Base-by-base conservation (phyloP, 805 yeast species). In the Lipomyces chichibuensis region DNA sequence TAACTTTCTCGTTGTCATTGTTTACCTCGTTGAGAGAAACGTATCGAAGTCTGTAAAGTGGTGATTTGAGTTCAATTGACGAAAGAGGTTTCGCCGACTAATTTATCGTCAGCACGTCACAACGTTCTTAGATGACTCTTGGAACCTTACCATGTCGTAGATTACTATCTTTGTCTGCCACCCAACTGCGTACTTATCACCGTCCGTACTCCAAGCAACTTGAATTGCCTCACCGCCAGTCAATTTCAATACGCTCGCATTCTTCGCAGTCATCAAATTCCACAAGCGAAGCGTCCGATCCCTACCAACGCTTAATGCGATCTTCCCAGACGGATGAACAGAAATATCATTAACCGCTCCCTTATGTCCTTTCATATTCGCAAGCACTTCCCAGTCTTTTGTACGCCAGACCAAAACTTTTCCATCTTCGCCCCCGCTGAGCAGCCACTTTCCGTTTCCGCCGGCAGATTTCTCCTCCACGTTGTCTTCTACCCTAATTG, bases 181-280 rank as follows among this genome's bases (percentile, higher is more conserved):
- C 0, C 93, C 97, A 64, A 95, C 92, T 33, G 88, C 82, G 74
- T 92, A 93, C 72, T 83, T 82, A 55, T 84, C 84, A n/a, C 97
- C 97, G 54, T 79, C 80, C 1, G 80, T 72, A 13, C 87, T 78
- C 95, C 96, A 92, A 60, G 69, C 61, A 23, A 80, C 81, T 61
- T 74, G 75, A 27, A 74, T 69, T 54, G 73, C 75, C 56, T 60
- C 79, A 17, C 63, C 63, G 51, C n/a, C 55, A 14, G 43, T 49
- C 17, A 81, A 71, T 55, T 90, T 92, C 78, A 93, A 80, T 11
- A 85, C 82, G 1, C 97, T 93, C 23, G 98, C 98, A 78, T 92
- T 93, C 76, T 91, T 90, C 14, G 92, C 95, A 0, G 98, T 94
- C 98, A 95, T 94, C 71, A 95, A 81, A 76, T 95, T 95, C 99